Evolutionary conservation across 2,329 filamentous ascomycete genomes (phyloP).

Genomic region (Xylariaceae sp.): DNA sequence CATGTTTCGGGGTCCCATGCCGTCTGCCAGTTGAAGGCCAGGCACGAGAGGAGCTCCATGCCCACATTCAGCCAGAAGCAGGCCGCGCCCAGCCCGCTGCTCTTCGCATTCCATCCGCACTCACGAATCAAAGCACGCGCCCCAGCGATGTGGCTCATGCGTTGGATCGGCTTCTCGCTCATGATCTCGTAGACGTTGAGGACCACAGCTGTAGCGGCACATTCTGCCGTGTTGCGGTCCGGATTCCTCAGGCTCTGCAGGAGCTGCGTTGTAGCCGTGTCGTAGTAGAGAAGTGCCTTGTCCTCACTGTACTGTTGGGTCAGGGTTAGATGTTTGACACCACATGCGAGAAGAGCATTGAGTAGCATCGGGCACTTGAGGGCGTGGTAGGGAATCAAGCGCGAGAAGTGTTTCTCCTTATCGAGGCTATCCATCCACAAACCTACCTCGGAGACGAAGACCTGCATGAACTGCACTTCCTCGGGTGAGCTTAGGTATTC

Average conservation of each 20-base stretch:
- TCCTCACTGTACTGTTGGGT: constrained; percentile 72
- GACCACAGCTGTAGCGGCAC: constrained; percentile 84
- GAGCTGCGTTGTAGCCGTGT: constrained; percentile 80
- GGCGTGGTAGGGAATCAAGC: constrained; percentile 81
- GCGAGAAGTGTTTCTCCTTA: constrained; percentile 82
- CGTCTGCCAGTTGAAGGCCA: constrained; percentile 85
- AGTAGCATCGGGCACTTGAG: constrained; percentile 85
- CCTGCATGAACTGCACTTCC: constrained; percentile 87
- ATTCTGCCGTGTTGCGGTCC: constrained; percentile 81
- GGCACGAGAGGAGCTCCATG: constrained; percentile 86
- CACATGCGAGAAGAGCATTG: constrained; percentile 88
- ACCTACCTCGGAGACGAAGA: constrained; percentile 88
- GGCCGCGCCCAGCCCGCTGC: constrained; percentile 78
- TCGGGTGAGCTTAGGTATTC: constrained; percentile 76
- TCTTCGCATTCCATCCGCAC: constrained; percentile 84
- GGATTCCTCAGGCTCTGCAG: constrained; percentile 81
- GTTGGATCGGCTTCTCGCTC: constrained; percentile 76
- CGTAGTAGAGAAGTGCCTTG: constrained; percentile 82
- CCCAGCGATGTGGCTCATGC: constrained; percentile 90
- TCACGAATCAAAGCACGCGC: constrained; percentile 86
- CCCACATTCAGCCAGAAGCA: constrained; percentile 96
- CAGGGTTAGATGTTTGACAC: constrained; percentile 78
- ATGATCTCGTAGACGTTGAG: constrained; percentile 94
- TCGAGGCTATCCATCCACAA: constrained; percentile 96
- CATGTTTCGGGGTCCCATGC: constrained; percentile 91